A percentile compares a stretch with the other conserved stretches of the same genome.
These are phyloP conservation scores for Phytophthora colocasiae DNA, from an alignment of 352 stramenopile species.

Conservation along the genomic window DNA sequence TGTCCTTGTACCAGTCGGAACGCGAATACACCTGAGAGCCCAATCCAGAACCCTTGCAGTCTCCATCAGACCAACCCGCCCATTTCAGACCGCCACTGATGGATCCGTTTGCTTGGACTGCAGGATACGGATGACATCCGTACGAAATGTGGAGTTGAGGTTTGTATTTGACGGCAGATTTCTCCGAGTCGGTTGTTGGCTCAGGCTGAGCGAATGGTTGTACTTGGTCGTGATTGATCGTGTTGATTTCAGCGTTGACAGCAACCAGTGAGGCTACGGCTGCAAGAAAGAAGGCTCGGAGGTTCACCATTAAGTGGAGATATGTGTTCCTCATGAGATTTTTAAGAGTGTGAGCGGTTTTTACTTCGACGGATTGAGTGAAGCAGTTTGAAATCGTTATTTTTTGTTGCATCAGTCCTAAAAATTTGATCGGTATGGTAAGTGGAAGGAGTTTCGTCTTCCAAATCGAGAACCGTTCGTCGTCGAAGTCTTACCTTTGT, in stretches of 20 bases:
- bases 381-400: too few relatives aligned
- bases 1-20: slow-evolving; percentile 23
- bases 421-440: background rate
- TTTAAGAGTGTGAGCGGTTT: too few relatives aligned
- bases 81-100: slow-evolving; percentile 17
- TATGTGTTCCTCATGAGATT: too few relatives aligned
- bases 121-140: slow-evolving; percentile 20
- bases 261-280: background rate
- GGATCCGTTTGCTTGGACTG: slow-evolving; percentile 7
- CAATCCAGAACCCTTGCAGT: slow-evolving; percentile 22
- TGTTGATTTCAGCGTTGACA: background rate
- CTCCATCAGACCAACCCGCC: slow-evolving; percentile 18
- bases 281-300: background rate
- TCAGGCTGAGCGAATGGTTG: slow-evolving; percentile 11
- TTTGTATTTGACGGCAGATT: slow-evolving; percentile 20
- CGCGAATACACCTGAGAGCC: slow-evolving; percentile 37
- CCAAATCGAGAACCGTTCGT: slow-evolving; percentile 16
- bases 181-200: slow-evolving; percentile 13
- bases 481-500: slow-evolving; percentile 21
- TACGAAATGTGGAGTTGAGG: slow-evolving; percentile 7
- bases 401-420: background rate
- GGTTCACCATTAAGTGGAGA: too few relatives aligned
- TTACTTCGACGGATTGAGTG: too few relatives aligned
- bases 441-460: slow-evolving; percentile 15
- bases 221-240: slow-evolving; percentile 13